Evolutionary conservation across 306 rosid genomes (phyloP), one percentile per base, ranked within the genome.

Genomic region (Alnus rubra): DNA sequence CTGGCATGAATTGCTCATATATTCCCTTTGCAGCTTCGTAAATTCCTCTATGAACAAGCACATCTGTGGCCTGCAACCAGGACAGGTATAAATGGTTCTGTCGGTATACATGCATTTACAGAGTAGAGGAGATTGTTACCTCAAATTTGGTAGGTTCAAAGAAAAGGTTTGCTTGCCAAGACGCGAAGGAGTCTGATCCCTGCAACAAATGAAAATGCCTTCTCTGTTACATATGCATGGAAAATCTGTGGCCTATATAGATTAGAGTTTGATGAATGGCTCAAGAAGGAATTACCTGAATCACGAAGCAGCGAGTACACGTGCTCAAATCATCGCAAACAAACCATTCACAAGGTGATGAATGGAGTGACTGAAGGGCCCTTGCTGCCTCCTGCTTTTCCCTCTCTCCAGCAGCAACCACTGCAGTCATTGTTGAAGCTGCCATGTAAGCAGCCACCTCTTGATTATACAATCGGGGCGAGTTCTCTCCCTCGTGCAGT

Each of bases 311-410:
- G 56, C 98, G 89, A 56, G 98, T 93, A 48, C 82, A 87, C 28
- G 91, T 91, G 71, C 85, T 82, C 33, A 87, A 67, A 82, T 95
- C 96, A 78, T 95, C 98, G 77, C 98, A 92, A 58, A 90, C 78
- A 83, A 95, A 95, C 98, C 98, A 95, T 83, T 95, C 98, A 71
- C 98, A 95, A 58, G 98, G 98, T 35, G 97, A 90, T 28, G 97
- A 92, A 50, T 95, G 92, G 48, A 86, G 89, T 37, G 98, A 92
- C 84, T 87, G 98, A 44, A 95, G 98, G 73, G 82, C 89, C 59
- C 86, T 82, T 3, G 98, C 98, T 45, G 97, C 87, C 82, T 92
- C 96, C 76, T 88, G 97, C 48, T 84, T 92, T 84, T 88, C 86
- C 84, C 14, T 84, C 89, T 95, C 98, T 23, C 91, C 96, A 3